These are phyloP conservation scores for Pseudocercospora macadamiae DNA, from an alignment of 2,329 filamentous ascomycete species.

Conservation along the genomic window DNA sequence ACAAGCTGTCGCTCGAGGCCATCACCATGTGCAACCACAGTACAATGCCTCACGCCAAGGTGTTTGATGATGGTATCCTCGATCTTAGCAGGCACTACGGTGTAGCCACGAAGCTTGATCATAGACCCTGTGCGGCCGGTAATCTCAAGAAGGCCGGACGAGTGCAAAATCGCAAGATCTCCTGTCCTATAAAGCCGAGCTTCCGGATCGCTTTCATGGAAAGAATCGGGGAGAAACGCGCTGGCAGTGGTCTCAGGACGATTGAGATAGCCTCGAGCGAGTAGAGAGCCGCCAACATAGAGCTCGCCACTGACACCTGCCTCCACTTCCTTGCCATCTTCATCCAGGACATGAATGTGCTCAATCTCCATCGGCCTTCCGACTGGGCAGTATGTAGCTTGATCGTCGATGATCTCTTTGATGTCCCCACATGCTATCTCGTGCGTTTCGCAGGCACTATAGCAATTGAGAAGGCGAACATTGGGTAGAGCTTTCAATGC, in stretches of 20 bases:
- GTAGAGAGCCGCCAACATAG: slow-evolving; percentile 71
- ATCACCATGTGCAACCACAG: slow-evolving; percentile 73
- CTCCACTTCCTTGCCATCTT: slow-evolving; percentile 66
- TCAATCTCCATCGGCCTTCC: slow-evolving; percentile 69
- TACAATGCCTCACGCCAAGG: slow-evolving; percentile 71
- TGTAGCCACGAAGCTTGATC: slow-evolving; percentile 81
- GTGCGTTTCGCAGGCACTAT: slow-evolving; percentile 81
- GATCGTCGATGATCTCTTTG: slow-evolving; percentile 62
- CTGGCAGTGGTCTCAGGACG: slow-evolving; percentile 76
- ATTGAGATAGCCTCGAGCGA: slow-evolving; percentile 78
- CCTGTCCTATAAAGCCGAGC: slow-evolving; percentile 76
- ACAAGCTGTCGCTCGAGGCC: slow-evolving; percentile 75
- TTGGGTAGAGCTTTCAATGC: slow-evolving; percentile 69
- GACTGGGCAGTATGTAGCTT: slow-evolving; percentile 71
- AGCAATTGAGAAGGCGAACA: slow-evolving; percentile 73
- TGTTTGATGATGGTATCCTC: slow-evolving; percentile 72
- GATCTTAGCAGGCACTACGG: slow-evolving; percentile 75
- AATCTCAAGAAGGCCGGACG: slow-evolving; percentile 72
- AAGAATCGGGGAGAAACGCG: slow-evolving; percentile 70
- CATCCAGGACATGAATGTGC: slow-evolving; percentile 73
- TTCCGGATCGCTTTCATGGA: slow-evolving; percentile 56
- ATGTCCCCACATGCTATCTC: slow-evolving; percentile 80
- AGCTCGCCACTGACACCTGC: slow-evolving; percentile 70
- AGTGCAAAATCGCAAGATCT: slow-evolving; percentile 68
- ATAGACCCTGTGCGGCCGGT: slow-evolving; percentile 75